Percentiles rank a stretch among this genome's conserved stretches.
Evolutionary conservation across 1,284 basidiomycete genomes (phyloP).

Genomic region (Cryptococcus sp.): DNA sequence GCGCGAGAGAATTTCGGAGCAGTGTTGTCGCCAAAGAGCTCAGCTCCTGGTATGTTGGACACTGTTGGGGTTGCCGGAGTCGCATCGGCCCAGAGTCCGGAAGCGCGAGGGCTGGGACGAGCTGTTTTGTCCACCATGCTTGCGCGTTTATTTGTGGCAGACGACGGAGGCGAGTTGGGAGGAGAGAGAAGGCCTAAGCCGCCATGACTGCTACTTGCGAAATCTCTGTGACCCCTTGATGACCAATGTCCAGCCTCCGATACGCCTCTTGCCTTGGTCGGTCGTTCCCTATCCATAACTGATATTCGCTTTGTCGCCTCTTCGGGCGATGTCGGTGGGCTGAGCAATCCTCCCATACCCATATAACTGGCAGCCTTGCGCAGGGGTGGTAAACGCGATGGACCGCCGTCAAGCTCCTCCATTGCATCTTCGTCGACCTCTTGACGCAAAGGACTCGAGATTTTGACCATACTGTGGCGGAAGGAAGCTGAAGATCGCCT

Average conservation of each 20-base stretch:
- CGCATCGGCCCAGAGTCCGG: conserved; percentile 20
- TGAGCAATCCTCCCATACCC: conserved; percentile 30
- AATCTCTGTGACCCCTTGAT: conserved; percentile 16
- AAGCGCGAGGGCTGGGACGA: not conserved
- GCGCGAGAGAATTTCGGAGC: conserved; percentile 41
- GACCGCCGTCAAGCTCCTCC: conserved; percentile 1
- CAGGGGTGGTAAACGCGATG: conserved; percentile 4
- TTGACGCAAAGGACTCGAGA: conserved; percentile 35
- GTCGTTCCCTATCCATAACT: conserved; percentile 24
- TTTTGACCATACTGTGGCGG: conserved; percentile 33
- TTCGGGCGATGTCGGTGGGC: conserved; percentile 31
- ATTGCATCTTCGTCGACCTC: conserved; percentile 30
- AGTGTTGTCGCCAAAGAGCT: conserved; percentile 13
- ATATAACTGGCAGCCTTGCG: conserved; percentile 27
- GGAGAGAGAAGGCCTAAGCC: conserved; percentile 19
- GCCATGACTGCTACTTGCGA: not conserved
- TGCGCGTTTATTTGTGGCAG: conserved; percentile 11
- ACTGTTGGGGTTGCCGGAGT: not conserved
- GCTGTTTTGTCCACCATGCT: not conserved
- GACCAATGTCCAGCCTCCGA: conserved; percentile 17
- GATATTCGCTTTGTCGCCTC: conserved; percentile 12
- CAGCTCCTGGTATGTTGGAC: not conserved
- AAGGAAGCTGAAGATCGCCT: conserved; percentile 9
- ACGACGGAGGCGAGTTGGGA: conserved; percentile 27
- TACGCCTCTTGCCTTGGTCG: conserved; percentile 8